A percentile compares a stretch with the other conserved stretches of the same genome.
Conservation (phyloP, 306 rosid genomes). For the Elaeagnus macrophylla region DNA sequence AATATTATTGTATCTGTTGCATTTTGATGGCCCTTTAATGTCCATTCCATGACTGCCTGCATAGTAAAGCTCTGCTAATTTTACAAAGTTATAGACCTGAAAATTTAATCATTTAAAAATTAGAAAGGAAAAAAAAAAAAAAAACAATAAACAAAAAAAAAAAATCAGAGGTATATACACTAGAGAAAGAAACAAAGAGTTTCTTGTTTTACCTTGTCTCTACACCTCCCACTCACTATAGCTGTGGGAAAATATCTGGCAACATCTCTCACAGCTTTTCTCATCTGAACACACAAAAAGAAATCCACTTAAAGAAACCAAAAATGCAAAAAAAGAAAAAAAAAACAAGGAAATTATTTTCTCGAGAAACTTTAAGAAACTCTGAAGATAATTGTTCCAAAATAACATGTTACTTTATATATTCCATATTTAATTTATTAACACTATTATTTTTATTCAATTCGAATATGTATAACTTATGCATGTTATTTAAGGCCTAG, state of each 20-base stretch:
- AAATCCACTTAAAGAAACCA: not conserved
- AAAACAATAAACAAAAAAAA: not conserved
- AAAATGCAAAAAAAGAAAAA: not conserved
- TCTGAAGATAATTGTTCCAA: not conserved
- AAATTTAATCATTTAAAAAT: not conserved
- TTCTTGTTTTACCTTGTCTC: constrained; percentile 57
- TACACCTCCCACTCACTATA: constrained; percentile 78
- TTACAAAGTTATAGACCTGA: constrained; percentile 72
- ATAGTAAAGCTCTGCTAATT: constrained; percentile 65
- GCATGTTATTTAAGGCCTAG: not conserved
- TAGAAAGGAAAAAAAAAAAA: not conserved
- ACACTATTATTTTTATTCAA: no score
- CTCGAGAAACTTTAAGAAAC: not conserved
- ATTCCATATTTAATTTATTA: no score
- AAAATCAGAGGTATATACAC: not conserved
- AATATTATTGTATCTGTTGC: constrained; percentile 26
- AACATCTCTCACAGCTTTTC: constrained; percentile 53
- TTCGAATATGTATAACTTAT: no score
- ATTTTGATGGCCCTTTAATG: constrained; percentile 75
- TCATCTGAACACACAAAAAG: constrained; percentile 48
- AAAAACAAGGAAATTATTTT: not conserved
- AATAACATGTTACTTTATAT: no score
- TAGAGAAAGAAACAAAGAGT: not conserved
- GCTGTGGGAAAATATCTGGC: constrained; percentile 85
- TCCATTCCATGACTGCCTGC: constrained; percentile 99